These are phyloP conservation scores for Neofusicoccum cordaticola DNA, from an alignment of 2,329 filamentous ascomycete species.

Conservation along the genomic window DNA sequence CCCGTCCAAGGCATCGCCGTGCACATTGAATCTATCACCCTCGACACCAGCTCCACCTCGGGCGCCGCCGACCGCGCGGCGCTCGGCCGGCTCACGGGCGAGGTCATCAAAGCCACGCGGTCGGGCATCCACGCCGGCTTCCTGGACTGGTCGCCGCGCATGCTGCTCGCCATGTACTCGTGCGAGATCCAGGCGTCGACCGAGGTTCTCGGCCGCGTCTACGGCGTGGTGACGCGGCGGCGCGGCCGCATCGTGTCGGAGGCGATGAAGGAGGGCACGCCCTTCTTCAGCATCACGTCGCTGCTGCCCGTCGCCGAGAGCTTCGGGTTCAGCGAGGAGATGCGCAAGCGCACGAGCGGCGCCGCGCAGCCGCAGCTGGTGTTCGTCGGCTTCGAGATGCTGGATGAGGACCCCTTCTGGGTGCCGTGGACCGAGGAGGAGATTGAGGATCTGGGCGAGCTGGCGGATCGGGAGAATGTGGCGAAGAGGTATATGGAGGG, in stretches of 20 bases:
- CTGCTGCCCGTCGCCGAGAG: constrained; percentile 89
- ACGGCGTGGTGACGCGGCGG: constrained; percentile 94
- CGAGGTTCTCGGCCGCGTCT: constrained; percentile 91
- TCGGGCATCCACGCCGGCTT: constrained; percentile 81
- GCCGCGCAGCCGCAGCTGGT: constrained; percentile 89
- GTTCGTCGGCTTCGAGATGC: constrained; percentile 86
- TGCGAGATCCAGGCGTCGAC: constrained; percentile 97
- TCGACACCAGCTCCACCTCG: constrained; percentile 45
- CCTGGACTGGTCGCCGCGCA: constrained; percentile 92
- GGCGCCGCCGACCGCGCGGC: constrained; percentile 61
- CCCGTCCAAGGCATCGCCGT: constrained; percentile 91
- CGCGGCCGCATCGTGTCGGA: constrained; percentile 87
- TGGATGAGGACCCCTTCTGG: constrained; percentile 98
- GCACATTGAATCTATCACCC: constrained; percentile 74
- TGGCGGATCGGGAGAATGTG: constrained; percentile 91
- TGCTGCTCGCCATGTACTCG: constrained; percentile 95
- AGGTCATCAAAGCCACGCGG: constrained; percentile 86
- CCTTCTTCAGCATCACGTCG: constrained; percentile 91
- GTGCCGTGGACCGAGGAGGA: constrained; percentile 95
- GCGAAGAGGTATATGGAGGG: constrained; percentile 94
- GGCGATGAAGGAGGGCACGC: constrained; percentile 88
- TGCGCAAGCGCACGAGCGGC: constrained; percentile 88
- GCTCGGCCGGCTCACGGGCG: constrained; percentile 75
- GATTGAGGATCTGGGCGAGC: constrained; percentile 89
- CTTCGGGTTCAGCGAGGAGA: constrained; percentile 95